A percentile compares a stretch with the other conserved stretches of the same genome.
These are phyloP conservation scores for Aristolochia contorta DNA, from an alignment of 164 flowering plant genomes.

Conservation along the genomic window DNA sequence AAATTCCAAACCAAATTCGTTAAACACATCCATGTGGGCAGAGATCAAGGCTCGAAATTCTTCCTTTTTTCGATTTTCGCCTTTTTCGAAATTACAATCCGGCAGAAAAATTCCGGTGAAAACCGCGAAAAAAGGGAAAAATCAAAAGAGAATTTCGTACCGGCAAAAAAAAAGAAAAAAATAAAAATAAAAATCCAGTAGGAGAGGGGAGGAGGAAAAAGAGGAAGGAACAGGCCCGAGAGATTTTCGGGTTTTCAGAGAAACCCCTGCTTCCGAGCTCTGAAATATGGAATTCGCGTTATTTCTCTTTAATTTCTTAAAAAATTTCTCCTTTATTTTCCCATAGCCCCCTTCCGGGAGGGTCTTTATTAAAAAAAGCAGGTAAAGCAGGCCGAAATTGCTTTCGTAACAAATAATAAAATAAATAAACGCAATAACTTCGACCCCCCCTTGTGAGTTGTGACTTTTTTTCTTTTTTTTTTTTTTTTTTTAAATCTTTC, in stretches of 20 bases:
- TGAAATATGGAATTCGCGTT: constrained; percentile 1
- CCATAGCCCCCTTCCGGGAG: constrained; percentile 8
- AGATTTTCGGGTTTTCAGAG: too few relatives aligned
- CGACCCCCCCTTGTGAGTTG: not conserved
- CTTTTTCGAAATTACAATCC: constrained; percentile 6
- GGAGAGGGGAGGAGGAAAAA: not conserved
- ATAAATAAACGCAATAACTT: constrained; percentile 13
- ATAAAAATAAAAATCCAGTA: constrained; percentile 6
- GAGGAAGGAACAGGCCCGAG: too few relatives aligned
- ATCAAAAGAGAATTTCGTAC: constrained; percentile 7
- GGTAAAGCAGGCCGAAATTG: constrained; percentile 30
- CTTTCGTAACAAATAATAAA: constrained; percentile 15
- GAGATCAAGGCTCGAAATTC: constrained; percentile 5
- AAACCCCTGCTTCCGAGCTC: constrained; percentile 3
- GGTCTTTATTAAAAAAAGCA: constrained; percentile 16
- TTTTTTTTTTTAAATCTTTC: too few relatives aligned
- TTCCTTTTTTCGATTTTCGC: constrained; percentile 12
- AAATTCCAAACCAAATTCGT: not conserved
- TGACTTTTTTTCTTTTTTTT: not conserved
- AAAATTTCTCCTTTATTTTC: constrained; percentile 4
- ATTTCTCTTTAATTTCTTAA: constrained; percentile 8
- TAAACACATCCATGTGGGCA: not conserved
- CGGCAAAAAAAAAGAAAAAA: constrained; percentile 8
- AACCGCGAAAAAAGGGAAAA: constrained; percentile 5
- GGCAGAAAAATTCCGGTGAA: constrained; percentile 6